Base-by-base conservation (phyloP, 371 early-diverging fungal genomes). In the Nosema muscidifuracis region DNA sequence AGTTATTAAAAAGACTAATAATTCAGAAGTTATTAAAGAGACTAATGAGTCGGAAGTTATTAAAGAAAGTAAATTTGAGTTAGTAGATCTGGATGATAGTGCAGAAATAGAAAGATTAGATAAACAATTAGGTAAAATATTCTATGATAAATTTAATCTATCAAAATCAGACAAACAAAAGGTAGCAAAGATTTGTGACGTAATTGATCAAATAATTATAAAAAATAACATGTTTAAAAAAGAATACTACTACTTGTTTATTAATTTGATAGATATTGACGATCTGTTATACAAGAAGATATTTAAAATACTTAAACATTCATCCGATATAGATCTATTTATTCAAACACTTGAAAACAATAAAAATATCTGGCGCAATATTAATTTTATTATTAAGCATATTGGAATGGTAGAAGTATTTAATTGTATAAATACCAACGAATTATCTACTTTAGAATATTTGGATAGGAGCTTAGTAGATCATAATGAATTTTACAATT, bases 131-230 rank as follows among this genome's bases (percentile, higher is more conserved):
- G 55, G 55, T 26, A 28, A 9, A 53, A 2, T 53, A 26, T 53
- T 53, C 10, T 12, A 47, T 4, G n/a, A 13, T n/a, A 53, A 22
- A 7, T 12, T 2, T 2, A 20, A 4, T 12, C 4, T 53, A 26
- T 20, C 20, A 53, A 53, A 53, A 53, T 24, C 9, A 53, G 55
- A 53, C 1, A 53, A 53, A 53, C 55, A 53, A 53, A 53, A 53
- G 24, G 18, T 53, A 7, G 55, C 55, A 6, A 53, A 53, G 24
- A 53, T 53, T 24, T 53, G 55, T 18, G 55, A 53, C 18, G 16
- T 53, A 7, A 4, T 53, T 2, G 22, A 22, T 26, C 22, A 9
- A 53, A 53, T 53, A 7, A 9, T 53, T 15, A 4, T 24, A 53
- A 53, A 26, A 24, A 53, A 20, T 53, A 53, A 2, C 24, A 1